Evolutionary conservation across 306 rosid species (phyloP), one percentile per base, ranked within the genome.

Genomic region (Castanea crenata): DNA sequence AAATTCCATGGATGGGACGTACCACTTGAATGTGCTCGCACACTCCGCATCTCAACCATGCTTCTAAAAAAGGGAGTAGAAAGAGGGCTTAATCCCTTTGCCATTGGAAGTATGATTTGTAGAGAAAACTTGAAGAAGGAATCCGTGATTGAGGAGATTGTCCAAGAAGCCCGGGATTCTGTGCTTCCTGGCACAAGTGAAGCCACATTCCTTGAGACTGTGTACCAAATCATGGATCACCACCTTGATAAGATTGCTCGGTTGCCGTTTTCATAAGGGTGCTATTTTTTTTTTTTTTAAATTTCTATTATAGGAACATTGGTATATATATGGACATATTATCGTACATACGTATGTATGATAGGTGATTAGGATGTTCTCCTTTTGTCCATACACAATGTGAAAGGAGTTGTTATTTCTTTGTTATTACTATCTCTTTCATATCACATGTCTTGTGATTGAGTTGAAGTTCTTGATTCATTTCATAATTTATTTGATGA

Each of bases 1-100:
- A 92, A 87, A 92, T 92, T 90, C 69, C 90, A 90, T 74, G 99
- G 99, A 78, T 94, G 99, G 99, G 83, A 87, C 52, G 69, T 94
- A 78, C 86, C 93, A 6, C 86, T 63, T 3, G 92, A 92, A 80
- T 94, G 95, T 31, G 91, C 97, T 14, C 97, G 95, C n/a, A 87
- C 91, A 7, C 90, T 94, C 18, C 88, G 82, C 79, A 90, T 92
- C 83, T 91, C 99, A 38, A 94, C 97, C 82, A 91, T 94, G 99
- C 97, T 94, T 69, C 86, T 94, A 89, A 91, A 94, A 86, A 92
- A 92, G 79, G 97, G 97, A 13, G 99, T 87, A 63, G 89, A 78
- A 84, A 92, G 87, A 85, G 93, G 89, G 69, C 80, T 94, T 85
- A 91, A 89, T 5, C 91, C 97, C 52, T 94, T 83, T 79, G 89